Conservation (phyloP, 2,329 filamentous ascomycete species). For the Zymoseptoria crescenta region DNA sequence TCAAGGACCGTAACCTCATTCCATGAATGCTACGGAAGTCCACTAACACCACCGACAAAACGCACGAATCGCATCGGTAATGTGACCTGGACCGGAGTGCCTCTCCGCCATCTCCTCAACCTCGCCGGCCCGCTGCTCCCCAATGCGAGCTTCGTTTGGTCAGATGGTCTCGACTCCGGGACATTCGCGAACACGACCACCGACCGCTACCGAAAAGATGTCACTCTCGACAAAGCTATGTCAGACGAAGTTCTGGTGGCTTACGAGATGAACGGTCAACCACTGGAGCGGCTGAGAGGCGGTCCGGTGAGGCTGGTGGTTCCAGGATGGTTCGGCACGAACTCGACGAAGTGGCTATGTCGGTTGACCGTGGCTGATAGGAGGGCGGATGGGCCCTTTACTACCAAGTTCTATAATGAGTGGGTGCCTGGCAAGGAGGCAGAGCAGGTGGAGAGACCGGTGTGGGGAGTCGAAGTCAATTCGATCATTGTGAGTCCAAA, state of each 20-base stretch:
- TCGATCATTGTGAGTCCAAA: constrained; percentile 23
- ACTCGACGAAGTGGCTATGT: constrained; percentile 29
- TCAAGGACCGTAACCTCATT: constrained; percentile 24
- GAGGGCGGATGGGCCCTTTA: constrained; percentile 22
- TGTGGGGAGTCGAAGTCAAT: constrained; percentile 25
- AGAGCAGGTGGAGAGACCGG: constrained; percentile 13
- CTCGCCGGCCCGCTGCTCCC: constrained; percentile 13
- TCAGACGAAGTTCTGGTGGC: constrained; percentile 23
- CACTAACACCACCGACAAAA: constrained; percentile 23
- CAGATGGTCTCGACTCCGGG: constrained; percentile 26
- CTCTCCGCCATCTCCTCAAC: constrained; percentile 19
- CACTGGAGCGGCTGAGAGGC: constrained; percentile 20
- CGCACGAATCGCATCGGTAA: constrained; percentile 30
- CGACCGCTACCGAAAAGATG: constrained; percentile 29
- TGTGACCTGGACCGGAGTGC: constrained; percentile 30
- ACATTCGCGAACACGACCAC: constrained; percentile 19
- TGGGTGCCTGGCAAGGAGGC: constrained; percentile 8
- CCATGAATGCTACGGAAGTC: constrained; percentile 33
- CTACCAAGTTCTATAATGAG: constrained; percentile 26
- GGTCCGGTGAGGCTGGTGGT: constrained; percentile 28
- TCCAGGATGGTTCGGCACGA: constrained; percentile 29
- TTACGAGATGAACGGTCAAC: constrained; percentile 23
- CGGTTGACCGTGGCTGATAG: constrained; percentile 15
- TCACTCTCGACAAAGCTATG: constrained; percentile 24
- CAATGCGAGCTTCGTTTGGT: constrained; percentile 23